A percentile compares a stretch with the other conserved stretches of the same genome.
phyloP scores from a whole-genome alignment of 371 early-diverging fungal genomes.

The Choanephora cucurbitarum region DNA sequence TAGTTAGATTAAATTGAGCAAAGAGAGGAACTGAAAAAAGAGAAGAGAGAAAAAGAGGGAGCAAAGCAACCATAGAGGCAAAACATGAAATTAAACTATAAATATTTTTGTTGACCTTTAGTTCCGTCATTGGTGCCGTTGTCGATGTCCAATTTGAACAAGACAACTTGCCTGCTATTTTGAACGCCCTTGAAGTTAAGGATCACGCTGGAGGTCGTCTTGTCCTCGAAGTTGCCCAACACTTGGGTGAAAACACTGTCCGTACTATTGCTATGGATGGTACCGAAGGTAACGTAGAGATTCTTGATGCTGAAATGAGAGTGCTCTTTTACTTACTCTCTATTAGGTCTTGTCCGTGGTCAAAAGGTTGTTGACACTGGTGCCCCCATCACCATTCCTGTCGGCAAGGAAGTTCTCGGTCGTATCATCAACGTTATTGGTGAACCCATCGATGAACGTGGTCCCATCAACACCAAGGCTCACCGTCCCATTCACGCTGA shows the following conservation, averaged over 20 bases:
- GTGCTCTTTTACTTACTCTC: neutral
- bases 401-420: slow-evolving; percentile 91
- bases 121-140: slow-evolving; percentile 92
- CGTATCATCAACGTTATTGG: slow-evolving; percentile 98
- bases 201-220: slow-evolving; percentile 72
- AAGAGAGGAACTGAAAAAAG: no score
- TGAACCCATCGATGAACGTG: slow-evolving; percentile 94
- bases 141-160: slow-evolving; percentile 97
- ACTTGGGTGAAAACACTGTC: slow-evolving; percentile 95
- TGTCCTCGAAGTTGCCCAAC: slow-evolving; percentile 93
- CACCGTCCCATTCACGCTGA: slow-evolving; percentile 87
- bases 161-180: slow-evolving; percentile 89
- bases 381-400: slow-evolving; percentile 88
- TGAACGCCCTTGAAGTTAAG: slow-evolving; percentile 93
- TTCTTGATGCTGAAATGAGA: no score
- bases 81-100: no score
- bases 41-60: no score
- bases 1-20: no score
- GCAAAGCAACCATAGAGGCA: no score
- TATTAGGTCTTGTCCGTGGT: slow-evolving; percentile 92
- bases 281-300: slow-evolving; percentile 58
- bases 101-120: slow-evolving; percentile 1
- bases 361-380: slow-evolving; percentile 93
- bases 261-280: slow-evolving; percentile 98
- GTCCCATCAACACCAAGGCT: slow-evolving; percentile 92